Base-by-base conservation (phyloP, 495 filamentous ascomycete genomes). In the Talaromyces borbonicus region DNA sequence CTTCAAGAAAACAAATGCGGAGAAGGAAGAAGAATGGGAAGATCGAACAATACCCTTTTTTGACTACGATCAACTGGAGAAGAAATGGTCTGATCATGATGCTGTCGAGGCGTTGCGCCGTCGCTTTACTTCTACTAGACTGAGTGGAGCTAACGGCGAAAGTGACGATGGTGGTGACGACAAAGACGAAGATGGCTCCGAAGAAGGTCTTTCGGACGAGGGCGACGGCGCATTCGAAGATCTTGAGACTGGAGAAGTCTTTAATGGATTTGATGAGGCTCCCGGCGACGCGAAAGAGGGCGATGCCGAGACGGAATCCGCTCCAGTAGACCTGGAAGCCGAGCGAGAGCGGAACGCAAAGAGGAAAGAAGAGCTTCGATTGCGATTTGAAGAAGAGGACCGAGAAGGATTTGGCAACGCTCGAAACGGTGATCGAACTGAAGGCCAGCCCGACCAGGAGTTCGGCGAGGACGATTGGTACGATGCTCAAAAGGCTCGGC, bases 391-490 rank as follows among this genome's bases (percentile, higher is more conserved):
- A 58, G 90, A 96, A 59, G 92, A 98, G 68, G 92, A 98, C 56
- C 77, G 84, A 12, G 92, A 98, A 60, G 92, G 92, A 0, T 87
- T 94, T 54, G 79, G 78, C 18, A 95, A 94, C 54, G 85, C 87
- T 54, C 87, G 87, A 53, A 79, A 85, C 9, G 77, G 80, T 33
- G 77, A 78, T 16, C 75, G 82, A 33, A 60, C 73, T 42, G 77
- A 80, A 54, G 74, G 68, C 23, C 80, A 73, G 14, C 72, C 72
- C 12, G 62, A 75, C 25, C 73, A 77, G 37, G 79, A 92, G 56
- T 97, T 95, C 55, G 93, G 87, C 25, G 90, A 97, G 64, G 92
- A 98, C 55, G 87, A 97, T 33, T 98, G 93, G 93, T 97, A 97
- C 59, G 90, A 97, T 57, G 74, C 85, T 19, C 93, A 98, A 57